Percentiles rank a stretch among this genome's conserved stretches.
phyloP scores from a whole-genome alignment of 2,329 filamentous ascomycete genomes.

The Colletotrichum limetticola region DNA sequence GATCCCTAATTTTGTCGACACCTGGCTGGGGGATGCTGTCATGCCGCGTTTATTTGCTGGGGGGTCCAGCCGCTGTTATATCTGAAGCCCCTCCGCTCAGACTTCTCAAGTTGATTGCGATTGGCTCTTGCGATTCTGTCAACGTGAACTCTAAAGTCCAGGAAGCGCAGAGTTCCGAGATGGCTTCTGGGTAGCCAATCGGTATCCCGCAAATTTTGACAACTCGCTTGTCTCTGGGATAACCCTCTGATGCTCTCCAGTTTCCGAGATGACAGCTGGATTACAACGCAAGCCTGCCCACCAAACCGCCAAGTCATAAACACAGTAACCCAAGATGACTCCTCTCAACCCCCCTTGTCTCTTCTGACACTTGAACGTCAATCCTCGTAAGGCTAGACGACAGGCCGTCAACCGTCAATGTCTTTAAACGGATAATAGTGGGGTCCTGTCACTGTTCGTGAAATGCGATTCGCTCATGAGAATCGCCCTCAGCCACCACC shows the following conservation, averaged over 20 bases:
- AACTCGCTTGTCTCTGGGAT: constrained; percentile 1
- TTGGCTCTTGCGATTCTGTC: constrained; percentile 3
- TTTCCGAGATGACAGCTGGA: constrained; percentile 18
- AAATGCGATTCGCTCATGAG: constrained; percentile 31
- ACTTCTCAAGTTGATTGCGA: neutral
- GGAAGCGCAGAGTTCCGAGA: constrained; percentile 5
- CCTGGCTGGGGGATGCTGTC: neutral
- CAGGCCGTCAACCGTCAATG: constrained; percentile 7
- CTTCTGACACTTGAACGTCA: constrained; percentile 12
- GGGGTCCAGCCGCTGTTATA: neutral
- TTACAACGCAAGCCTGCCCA: constrained; percentile 4
- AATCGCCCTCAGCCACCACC: constrained; percentile 21
- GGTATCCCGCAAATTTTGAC: constrained; percentile 8
- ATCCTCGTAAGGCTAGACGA: constrained; percentile 13
- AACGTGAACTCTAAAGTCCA: neutral
- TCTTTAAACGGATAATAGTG: constrained; percentile 14
- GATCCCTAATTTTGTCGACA: neutral
- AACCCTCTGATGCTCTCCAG: neutral
- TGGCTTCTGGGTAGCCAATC: constrained; percentile 17
- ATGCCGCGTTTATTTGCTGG: neutral
- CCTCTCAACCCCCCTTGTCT: neutral
- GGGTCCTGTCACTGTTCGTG: neutral
- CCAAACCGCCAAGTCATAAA: neutral
- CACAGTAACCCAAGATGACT: constrained; percentile 1
- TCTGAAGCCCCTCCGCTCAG: neutral